Evolutionary conservation across 331 rosid species (phyloP).

Genomic region (Prunus yedoensis): DNA sequence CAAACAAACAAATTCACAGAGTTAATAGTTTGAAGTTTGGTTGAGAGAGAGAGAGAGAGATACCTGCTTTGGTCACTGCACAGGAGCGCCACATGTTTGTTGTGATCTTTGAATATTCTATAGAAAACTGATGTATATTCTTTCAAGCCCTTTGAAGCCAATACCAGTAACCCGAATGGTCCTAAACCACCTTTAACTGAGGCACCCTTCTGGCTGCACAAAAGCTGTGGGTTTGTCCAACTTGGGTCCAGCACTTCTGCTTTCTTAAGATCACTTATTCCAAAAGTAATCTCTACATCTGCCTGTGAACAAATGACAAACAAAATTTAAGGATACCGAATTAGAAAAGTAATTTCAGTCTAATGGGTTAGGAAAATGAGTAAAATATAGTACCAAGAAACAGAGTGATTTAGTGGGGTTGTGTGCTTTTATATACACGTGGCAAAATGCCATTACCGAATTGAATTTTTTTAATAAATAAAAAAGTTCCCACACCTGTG

Average conservation of each 20-base stretch:
- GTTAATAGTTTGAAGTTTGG: not conserved
- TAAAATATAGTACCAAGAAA: no score
- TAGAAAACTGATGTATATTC: conserved; percentile 74
- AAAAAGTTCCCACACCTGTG: conserved; percentile 40
- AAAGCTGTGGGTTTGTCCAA: conserved; percentile 50
- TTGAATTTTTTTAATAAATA: not conserved
- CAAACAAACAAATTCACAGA: not conserved
- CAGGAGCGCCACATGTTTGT: conserved; percentile 57
- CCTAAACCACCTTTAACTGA: conserved; percentile 51
- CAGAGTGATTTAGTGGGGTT: no score
- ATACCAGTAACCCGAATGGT: conserved; percentile 63
- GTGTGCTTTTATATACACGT: no score
- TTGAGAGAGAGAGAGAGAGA: not conserved
- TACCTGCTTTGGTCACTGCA: conserved; percentile 94
- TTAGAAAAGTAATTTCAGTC: not conserved
- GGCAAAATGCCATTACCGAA: no score
- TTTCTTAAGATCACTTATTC: conserved; percentile 28
- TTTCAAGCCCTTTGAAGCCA: conserved; percentile 64
- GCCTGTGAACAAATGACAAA: conserved; percentile 37
- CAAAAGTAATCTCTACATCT: conserved; percentile 63
- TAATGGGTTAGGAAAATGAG: no score
- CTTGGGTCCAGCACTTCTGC: conserved; percentile 47
- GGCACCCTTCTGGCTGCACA: conserved; percentile 56
- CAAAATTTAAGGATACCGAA: not conserved
- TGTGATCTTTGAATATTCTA: conserved; percentile 48